Percentiles rank a stretch among this genome's conserved stretches.
phyloP scores from a whole-genome alignment of 805 yeast genomes.

The Metschnikowia similis region DNA sequence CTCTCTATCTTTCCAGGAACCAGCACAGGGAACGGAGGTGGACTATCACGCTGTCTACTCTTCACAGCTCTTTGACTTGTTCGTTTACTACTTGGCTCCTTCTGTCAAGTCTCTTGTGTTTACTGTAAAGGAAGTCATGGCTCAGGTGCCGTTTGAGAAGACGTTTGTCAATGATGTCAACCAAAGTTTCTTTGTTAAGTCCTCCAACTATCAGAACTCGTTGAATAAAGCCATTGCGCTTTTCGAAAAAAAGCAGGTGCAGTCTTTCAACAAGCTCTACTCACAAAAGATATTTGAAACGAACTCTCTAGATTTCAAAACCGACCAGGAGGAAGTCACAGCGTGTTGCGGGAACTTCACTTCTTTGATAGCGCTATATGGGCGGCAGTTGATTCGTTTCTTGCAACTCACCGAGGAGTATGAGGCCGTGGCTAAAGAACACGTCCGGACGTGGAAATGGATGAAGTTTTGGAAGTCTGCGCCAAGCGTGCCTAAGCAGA shows the following conservation, averaged over 20 bases:
- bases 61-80: slow-evolving; percentile 56
- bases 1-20: slow-evolving; percentile 10
- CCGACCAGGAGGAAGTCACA: slow-evolving; percentile 75
- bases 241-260: slow-evolving; percentile 52
- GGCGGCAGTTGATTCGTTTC: slow-evolving; percentile 51
- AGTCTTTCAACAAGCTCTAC: slow-evolving; percentile 57
- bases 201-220: slow-evolving; percentile 44
- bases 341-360: slow-evolving; percentile 83
- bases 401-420: slow-evolving; percentile 43
- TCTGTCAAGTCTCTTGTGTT: slow-evolving; percentile 62
- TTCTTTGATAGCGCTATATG: slow-evolving; percentile 57
- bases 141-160: slow-evolving; percentile 53
- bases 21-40: slow-evolving; percentile 9
- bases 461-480: slow-evolving; percentile 45
- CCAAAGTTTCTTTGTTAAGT: slow-evolving; percentile 32
- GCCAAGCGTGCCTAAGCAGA: slow-evolving; percentile 9
- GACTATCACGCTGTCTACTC: slow-evolving; percentile 25
- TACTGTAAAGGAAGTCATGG: slow-evolving; percentile 59
- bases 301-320: slow-evolving; percentile 34
- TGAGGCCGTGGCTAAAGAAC: slow-evolving; percentile 20
- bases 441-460: slow-evolving; percentile 47
- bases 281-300: slow-evolving; percentile 47
- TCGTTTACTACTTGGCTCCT: slow-evolving; percentile 67
- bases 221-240: slow-evolving; percentile 49
- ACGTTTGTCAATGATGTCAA: slow-evolving; percentile 16